Evolutionary conservation across 352 stramenopile genomes (phyloP).

Genomic region (Globisporangium yorkense): DNA sequence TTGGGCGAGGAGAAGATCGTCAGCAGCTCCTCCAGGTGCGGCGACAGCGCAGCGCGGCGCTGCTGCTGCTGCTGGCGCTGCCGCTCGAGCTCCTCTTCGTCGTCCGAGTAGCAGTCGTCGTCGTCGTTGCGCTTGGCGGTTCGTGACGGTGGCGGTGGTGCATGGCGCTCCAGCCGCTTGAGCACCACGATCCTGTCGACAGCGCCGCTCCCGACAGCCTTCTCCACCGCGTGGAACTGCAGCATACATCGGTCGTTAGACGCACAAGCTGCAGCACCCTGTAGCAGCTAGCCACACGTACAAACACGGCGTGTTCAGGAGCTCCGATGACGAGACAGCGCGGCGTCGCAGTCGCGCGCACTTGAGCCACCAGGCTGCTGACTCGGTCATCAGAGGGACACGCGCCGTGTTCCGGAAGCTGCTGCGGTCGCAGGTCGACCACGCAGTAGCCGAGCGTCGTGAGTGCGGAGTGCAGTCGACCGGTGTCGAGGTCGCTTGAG

Average conservation of each 20-base stretch:
- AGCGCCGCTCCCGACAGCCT: constrained; percentile 18
- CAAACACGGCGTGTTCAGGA: constrained; percentile 19
- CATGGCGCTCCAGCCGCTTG: constrained; percentile 21
- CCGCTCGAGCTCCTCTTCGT: constrained; percentile 26
- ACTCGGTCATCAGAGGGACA: not conserved
- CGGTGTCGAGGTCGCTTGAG: constrained; percentile 9
- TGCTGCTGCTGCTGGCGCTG: constrained; percentile 13
- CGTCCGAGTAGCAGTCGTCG: constrained; percentile 42
- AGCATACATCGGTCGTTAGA: not conserved
- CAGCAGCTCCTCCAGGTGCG: constrained; percentile 27
- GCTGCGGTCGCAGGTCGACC: constrained; percentile 14
- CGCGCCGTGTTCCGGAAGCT: not conserved
- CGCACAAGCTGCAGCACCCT: too few species aligned
- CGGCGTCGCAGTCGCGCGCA: constrained; percentile 18
- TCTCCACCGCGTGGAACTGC: constrained; percentile 29
- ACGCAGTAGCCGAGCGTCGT: constrained; percentile 18
- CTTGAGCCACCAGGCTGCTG: constrained; percentile 2
- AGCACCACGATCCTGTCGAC: constrained; percentile 35
- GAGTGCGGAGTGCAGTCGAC: constrained; percentile 16
- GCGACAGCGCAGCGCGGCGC: constrained; percentile 20
- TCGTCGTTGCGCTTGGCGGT: constrained; percentile 5
- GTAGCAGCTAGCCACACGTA: not conserved
- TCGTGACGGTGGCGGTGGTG: constrained; percentile 7
- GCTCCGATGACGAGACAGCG: constrained; percentile 32
- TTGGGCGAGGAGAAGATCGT: constrained; percentile 12